Conservation (phyloP, 2,329 filamentous ascomycete species). For the Fusarium odoratissimum region DNA sequence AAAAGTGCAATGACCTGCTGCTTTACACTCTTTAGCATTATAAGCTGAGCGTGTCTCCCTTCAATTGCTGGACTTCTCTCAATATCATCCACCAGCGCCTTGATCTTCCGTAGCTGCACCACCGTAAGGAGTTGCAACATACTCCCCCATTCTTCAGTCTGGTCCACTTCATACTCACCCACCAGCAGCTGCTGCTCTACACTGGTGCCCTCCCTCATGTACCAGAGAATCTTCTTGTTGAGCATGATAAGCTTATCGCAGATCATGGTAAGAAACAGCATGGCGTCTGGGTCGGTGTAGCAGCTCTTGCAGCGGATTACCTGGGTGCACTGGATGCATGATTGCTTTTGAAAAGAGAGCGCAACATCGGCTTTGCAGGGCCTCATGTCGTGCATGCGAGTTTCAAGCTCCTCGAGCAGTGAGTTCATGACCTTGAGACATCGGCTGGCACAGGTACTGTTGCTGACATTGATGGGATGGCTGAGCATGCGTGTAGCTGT, state of each 20-base stretch:
- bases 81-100: neutral
- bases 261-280: neutral
- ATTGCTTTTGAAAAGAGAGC: neutral
- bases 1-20: neutral
- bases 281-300: neutral
- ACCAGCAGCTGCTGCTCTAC: neutral
- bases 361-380: neutral
- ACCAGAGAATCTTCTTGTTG: neutral
- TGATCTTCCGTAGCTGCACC: neutral
- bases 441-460: neutral
- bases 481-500: neutral
- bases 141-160: neutral
- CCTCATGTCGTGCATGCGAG: neutral
- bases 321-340: neutral
- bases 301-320: neutral
- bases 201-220: neutral
- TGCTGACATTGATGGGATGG: neutral
- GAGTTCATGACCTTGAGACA: neutral
- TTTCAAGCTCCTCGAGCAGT: neutral
- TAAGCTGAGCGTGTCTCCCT: neutral
- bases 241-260: neutral
- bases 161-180: neutral
- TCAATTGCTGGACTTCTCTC: neutral
- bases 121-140: neutral
- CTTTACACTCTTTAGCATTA: neutral